A percentile compares a stretch with the other conserved stretches of the same genome.
Conservation (phyloP, 1,284 basidiomycete species). For the Leccinum angustisporum region DNA sequence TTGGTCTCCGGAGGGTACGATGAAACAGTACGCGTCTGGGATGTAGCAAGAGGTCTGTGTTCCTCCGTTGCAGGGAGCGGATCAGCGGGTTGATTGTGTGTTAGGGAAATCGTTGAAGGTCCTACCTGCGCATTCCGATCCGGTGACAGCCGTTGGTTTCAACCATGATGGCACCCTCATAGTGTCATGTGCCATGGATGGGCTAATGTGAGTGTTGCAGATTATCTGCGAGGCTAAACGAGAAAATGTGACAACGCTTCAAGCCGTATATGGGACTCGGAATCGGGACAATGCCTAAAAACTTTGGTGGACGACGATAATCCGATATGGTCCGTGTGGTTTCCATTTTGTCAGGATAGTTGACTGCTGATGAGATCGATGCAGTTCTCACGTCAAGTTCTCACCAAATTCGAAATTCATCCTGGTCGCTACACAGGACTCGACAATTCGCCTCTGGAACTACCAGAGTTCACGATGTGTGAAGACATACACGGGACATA, state of each 20-base stretch:
- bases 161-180: conserved; percentile 94
- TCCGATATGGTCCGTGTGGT: conserved; percentile 72
- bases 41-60: conserved; percentile 78
- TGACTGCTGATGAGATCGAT: conserved; percentile 6
- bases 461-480: conserved; percentile 89
- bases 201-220: conserved; percentile 74
- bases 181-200: conserved; percentile 93
- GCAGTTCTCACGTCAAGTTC: conserved; percentile 82
- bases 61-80: neutral
- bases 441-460: conserved; percentile 92
- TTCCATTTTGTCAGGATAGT: neutral
- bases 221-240: neutral
- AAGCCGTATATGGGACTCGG: conserved; percentile 95
- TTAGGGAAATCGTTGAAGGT: conserved; percentile 78
- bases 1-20: conserved; percentile 93
- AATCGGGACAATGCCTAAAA: conserved; percentile 95
- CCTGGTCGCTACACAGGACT: conserved; percentile 88
- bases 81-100: neutral
- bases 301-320: conserved; percentile 96
- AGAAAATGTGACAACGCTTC: conserved; percentile 1
- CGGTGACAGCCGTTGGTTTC: conserved; percentile 91
- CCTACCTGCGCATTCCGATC: conserved; percentile 94
- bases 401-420: conserved; percentile 91
- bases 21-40: conserved; percentile 95
- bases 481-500: conserved; percentile 88